phyloP scores from a whole-genome alignment of 1,284 basidiomycete genomes.

The Xerocomus minutiporus region DNA sequence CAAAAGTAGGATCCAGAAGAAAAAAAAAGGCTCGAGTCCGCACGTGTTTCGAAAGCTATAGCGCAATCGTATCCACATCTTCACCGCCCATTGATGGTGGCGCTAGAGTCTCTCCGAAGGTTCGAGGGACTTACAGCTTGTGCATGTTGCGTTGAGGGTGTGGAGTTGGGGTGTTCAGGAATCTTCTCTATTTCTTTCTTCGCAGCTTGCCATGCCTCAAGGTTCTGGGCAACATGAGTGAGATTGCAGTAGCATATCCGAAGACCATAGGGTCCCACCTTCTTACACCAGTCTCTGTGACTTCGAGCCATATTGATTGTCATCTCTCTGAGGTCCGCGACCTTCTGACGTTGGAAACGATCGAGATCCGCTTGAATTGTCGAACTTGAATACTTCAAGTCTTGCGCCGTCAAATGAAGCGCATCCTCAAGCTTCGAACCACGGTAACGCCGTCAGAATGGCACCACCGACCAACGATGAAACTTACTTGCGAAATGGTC shows the following conservation, averaged over 20 bases:
- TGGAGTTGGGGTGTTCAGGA: conserved; percentile 79
- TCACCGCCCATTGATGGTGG: conserved; percentile 49
- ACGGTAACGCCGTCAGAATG: conserved; percentile 18
- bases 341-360: conserved; percentile 97
- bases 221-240: conserved; percentile 56
- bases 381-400: conserved; percentile 91
- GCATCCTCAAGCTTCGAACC: conserved; percentile 80
- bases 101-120: conserved; percentile 56
- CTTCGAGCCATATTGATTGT: conserved; percentile 83
- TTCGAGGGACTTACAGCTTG: conserved; percentile 34
- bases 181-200: conserved; percentile 88
- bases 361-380: conserved; percentile 98
- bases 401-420: conserved; percentile 82
- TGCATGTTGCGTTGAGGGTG: conserved; percentile 39
- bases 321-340: conserved; percentile 92
- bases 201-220: conserved; percentile 95
- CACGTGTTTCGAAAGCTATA: conserved; percentile 11
- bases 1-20: conserved; percentile 6
- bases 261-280: conserved; percentile 48
- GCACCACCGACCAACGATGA: conserved; percentile 7
- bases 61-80: conserved; percentile 12
- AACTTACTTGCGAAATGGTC: conserved; percentile 81
- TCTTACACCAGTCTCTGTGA: conserved; percentile 94
- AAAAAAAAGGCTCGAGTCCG: conserved; percentile 9
- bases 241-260: conserved; percentile 10